Conservation (phyloP, 164 flowering plant genomes). For the Tetracentron sinense region DNA sequence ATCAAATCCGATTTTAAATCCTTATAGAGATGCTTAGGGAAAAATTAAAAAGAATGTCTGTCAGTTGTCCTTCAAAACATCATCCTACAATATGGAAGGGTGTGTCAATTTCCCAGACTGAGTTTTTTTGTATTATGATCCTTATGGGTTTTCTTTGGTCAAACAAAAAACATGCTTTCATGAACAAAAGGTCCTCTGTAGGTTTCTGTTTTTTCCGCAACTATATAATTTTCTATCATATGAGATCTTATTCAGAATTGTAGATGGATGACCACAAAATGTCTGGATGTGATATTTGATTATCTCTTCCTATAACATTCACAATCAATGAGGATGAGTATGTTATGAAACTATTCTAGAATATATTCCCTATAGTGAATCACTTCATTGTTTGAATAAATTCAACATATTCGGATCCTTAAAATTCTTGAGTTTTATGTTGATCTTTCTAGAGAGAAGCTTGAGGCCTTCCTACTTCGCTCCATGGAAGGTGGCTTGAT, state of each 20-base stretch:
- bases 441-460: conserved; percentile 67
- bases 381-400: not conserved
- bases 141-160: not conserved
- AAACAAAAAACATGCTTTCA: no score
- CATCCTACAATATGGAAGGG: not conserved
- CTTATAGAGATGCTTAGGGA: no score
- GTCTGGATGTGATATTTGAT: not conserved
- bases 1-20: no score
- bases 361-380: not conserved
- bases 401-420: not conserved
- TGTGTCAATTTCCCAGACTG: no score
- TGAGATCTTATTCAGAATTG: not conserved
- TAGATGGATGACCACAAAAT: not conserved
- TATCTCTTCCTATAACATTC: not conserved
- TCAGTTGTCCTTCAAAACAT: no score
- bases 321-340: not conserved
- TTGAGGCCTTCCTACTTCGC: conserved; percentile 74
- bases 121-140: not conserved
- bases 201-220: not conserved
- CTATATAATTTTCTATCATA: not conserved
- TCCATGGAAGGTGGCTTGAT: conserved; percentile 79
- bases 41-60: no score
- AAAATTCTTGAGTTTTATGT: conserved; percentile 3
- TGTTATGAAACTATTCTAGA: not conserved
- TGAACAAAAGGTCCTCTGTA: no score